Conservation (phyloP, 768 basidiomycete genomes). For the Asterophora parasitica region DNA sequence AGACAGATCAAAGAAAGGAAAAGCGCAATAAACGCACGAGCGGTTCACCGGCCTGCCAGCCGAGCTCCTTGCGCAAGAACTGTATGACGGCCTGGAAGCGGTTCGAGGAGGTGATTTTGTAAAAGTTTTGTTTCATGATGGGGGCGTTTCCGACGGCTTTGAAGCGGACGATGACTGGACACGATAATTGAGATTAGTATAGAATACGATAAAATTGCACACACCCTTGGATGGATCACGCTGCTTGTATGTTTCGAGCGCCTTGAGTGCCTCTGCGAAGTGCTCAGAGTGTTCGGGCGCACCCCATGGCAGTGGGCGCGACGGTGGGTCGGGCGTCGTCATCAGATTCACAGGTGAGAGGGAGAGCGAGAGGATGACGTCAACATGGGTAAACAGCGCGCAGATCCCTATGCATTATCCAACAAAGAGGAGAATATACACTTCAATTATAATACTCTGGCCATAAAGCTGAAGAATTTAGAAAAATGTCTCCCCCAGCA, state of each 20-base stretch:
- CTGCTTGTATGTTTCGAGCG: constrained; percentile 83
- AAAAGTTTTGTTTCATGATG: constrained; percentile 98
- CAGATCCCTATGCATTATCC: no score
- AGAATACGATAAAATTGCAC: no score
- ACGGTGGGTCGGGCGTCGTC: constrained; percentile 22
- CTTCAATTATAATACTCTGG: no score
- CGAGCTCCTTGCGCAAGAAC: constrained; percentile 84
- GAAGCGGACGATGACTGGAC: constrained; percentile 96
- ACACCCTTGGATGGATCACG: constrained; percentile 80
- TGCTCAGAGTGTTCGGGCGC: constrained; percentile 26
- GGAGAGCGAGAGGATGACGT: neutral
- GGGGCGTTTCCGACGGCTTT: constrained; percentile 97
- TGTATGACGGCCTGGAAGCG: constrained; percentile 94
- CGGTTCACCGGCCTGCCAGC: constrained; percentile 82
- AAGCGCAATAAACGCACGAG: constrained; percentile 51
- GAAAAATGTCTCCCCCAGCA: no score
- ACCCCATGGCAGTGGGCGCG: constrained; percentile 29
- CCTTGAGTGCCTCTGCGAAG: constrained; percentile 53
- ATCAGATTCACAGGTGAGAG: neutral
- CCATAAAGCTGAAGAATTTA: no score
- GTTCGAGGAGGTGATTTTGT: constrained; percentile 94
- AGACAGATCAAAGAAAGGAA: no score
- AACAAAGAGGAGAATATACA: no score
- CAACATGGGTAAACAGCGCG: neutral
- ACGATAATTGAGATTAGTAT: no score